Percentiles rank a stretch among this genome's conserved stretches.
phyloP scores from a whole-genome alignment of 1,284 basidiomycete species.

The Waitea zeae region DNA sequence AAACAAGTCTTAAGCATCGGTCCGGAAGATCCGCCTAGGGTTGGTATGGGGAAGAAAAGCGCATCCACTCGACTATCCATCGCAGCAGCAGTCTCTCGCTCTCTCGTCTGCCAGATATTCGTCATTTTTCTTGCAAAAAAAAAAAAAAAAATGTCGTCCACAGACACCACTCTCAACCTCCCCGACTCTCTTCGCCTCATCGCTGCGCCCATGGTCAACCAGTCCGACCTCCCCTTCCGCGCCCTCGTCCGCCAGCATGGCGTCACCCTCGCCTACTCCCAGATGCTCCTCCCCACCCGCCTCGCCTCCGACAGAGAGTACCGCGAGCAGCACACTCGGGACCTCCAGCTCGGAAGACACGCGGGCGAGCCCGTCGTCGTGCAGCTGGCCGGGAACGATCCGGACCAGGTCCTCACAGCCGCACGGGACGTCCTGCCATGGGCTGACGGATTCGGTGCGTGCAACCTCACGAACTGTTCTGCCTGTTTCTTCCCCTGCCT shows the following conservation, averaged over 20 bases:
- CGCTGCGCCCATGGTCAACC: constrained; percentile 53
- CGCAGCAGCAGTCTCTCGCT: no score
- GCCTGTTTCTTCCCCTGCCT: no score
- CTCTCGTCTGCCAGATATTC: constrained; percentile 16
- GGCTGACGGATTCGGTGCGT: constrained; percentile 50
- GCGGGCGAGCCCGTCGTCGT: constrained; percentile 38
- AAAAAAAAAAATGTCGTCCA: no score
- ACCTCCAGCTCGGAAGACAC: no score
- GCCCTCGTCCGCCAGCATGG: constrained; percentile 37
- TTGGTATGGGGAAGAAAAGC: no score
- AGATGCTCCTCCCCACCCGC: constrained; percentile 47
- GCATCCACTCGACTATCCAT: no score
- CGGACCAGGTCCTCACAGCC: constrained; percentile 35
- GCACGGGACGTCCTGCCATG: constrained; percentile 33
- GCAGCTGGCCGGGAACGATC: constrained; percentile 56
- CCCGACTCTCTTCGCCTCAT: constrained; percentile 6
- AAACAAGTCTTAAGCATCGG: no score
- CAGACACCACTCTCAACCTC: neutral
- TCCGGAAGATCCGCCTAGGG: no score
- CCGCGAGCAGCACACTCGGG: constrained; percentile 36
- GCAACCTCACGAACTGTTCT: constrained; percentile 2
- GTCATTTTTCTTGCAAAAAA: constrained; percentile 2
- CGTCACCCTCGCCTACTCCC: constrained; percentile 47
- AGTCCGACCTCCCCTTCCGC: constrained; percentile 58
- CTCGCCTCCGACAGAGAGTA: constrained; percentile 44